These are phyloP conservation scores for Cladosporium sphaerospermum DNA, from an alignment of 2,329 filamentous ascomycete species.

Conservation along the genomic window DNA sequence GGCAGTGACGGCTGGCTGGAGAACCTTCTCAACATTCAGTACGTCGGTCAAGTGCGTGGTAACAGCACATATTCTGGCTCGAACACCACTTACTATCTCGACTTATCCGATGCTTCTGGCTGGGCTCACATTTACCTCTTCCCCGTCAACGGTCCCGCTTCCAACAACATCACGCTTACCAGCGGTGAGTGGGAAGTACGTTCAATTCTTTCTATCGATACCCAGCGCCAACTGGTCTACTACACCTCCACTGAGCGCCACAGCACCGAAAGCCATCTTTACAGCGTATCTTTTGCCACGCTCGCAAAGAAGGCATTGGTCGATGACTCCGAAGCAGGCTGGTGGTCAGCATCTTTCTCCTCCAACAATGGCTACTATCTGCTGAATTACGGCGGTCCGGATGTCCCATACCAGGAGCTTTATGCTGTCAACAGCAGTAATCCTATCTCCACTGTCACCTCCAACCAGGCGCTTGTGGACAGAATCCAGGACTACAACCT, in stretches of 20 bases:
- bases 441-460: conserved; percentile 53
- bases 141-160: conserved; percentile 49
- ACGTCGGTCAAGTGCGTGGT: conserved; percentile 42
- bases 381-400: conserved; percentile 57
- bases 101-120: conserved; percentile 59
- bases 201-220: conserved; percentile 54
- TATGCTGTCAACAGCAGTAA: conserved; percentile 52
- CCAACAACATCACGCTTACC: conserved; percentile 48
- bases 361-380: conserved; percentile 58
- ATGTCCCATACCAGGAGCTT: conserved; percentile 64
- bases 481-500: conserved; percentile 55
- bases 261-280: conserved; percentile 62
- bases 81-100: conserved; percentile 53
- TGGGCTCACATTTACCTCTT: conserved; percentile 63
- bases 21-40: conserved; percentile 51
- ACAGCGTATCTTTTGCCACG: conserved; percentile 56
- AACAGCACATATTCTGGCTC: conserved; percentile 30
- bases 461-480: conserved; percentile 52
- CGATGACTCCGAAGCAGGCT: conserved; percentile 52
- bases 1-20: conserved; percentile 58
- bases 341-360: conserved; percentile 62
- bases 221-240: conserved; percentile 51
- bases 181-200: conserved; percentile 61
- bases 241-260: conserved; percentile 60
- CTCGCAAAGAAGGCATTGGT: conserved; percentile 54